Evolutionary conservation across 345 rosid species (phyloP).

Genomic region (Jatropha curcas): DNA sequence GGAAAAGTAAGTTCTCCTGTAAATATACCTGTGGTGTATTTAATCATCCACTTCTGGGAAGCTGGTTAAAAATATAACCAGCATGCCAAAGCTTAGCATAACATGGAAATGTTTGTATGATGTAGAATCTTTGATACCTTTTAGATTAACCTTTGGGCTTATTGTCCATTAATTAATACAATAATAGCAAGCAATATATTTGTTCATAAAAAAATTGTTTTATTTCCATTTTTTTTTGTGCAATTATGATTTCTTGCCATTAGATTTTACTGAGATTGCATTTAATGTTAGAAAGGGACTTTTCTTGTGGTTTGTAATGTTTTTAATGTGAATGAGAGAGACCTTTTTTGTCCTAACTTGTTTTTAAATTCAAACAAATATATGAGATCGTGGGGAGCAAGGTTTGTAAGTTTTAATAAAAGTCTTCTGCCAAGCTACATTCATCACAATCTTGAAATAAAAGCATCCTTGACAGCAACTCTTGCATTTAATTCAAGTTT

Average conservation of each 20-base stretch:
- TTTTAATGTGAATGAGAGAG: background rate
- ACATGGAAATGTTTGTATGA: background rate
- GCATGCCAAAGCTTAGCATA: constrained; percentile 2
- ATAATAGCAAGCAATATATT: background rate
- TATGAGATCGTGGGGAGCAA: background rate
- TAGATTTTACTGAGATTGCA: too few species aligned
- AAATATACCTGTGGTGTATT: background rate
- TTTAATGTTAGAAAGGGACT: background rate
- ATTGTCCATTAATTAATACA: background rate
- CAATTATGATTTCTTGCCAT: too few species aligned
- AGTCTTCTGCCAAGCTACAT: background rate
- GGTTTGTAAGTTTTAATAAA: background rate
- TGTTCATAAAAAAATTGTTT: background rate
- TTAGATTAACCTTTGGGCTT: background rate
- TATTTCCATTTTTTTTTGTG: background rate
- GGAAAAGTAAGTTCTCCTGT: background rate
- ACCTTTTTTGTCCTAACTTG: background rate
- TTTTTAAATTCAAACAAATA: background rate
- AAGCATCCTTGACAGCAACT: background rate
- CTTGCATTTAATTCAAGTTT: background rate
- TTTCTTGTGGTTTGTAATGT: background rate
- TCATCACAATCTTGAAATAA: background rate
- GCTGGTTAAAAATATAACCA: constrained; percentile 9
- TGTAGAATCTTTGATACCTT: background rate
- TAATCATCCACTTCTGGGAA: background rate